Evolutionary conservation across 2,329 filamentous ascomycete species (phyloP), one percentile per base, ranked within the genome.

Genomic region (Fusarium drepaniforme): DNA sequence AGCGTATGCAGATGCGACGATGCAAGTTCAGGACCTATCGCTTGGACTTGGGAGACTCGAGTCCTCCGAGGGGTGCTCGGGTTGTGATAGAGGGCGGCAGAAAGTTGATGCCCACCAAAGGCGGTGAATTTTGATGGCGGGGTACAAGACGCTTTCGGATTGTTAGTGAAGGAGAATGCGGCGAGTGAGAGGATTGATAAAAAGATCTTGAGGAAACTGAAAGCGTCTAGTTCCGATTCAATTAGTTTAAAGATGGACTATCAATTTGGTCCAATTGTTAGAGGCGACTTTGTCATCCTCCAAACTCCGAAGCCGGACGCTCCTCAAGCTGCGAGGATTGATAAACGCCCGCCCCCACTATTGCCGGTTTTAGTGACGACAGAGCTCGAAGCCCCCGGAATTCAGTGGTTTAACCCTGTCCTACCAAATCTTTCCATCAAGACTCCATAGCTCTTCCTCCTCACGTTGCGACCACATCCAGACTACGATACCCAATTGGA

Each of bases 111-210:
- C 70, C 74, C 70, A 75, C 74, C 73, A 71, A 77, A 73, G 75
- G 77, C 77, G 77, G 77, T 79, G 77, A 71, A 70, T 44, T 65
- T 75, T 46, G 70, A 71, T 74, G 74, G 77, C 77, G 77, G 77
- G 77, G 77, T 77, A 77, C 64, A 62, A 42, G 13, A 59, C 33
- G 33, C 30, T 66, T 46, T 42, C 13, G 8, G 49, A 25, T 7
- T 53, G 58, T 21, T 57, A 18, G 9, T n/a, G 33, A 57, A 40
- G 40, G 44, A 46, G 33, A 18, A 57, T 37, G 44, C 13, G 44
- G 49, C 40, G 58, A 35, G 42, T 21, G 25, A 49, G 46, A 46
- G 28, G 28, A 28, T 38, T n/a, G n/a, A 62, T 40, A 42, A 44
- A 46, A 46, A 35, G 28, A 46, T 60, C 12, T 38, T 35, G 53